Evolutionary conservation across 352 stramenopile species (phyloP), one percentile per base, ranked within the genome.

Genomic region (Blastocystis sp.): DNA sequence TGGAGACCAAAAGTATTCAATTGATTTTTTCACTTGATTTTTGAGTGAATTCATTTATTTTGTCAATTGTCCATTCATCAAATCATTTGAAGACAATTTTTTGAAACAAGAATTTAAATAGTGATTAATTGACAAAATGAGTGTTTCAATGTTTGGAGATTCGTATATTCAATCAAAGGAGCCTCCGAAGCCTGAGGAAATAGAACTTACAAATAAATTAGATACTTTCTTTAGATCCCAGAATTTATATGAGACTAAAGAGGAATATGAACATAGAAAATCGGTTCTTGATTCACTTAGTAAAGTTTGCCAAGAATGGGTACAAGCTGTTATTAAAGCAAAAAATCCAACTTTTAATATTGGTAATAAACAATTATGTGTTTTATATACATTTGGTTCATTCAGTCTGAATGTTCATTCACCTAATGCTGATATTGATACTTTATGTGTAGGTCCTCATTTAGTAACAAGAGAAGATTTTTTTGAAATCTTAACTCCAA

Each of bases 321-420:
- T 76, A 4, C 66, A 82, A 25, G 70, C 83, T 36, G 46, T 69
- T 24, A 32, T 55, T 18, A 44, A 13, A 5, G 25, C 32, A 52
- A 64, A 67, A 23, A 77, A 84, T 69, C 75, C 64, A 0, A 52
- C 75, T 10, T 46, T 44, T 19, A 36, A 24, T 7, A 58, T 58
- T 34, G 77, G 72, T 6, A 24, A 2, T 47, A n/a, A 25, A n/a
- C 2, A 18, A 62, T 67, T 75, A 57, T 32, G 52, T 37, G 74
- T 84, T 49, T 33, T 93, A 7, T 73, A 78, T 31, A 87, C 80
- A 1, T 94, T 94, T 72, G 86, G 86, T 33, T 93, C 82, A 0
- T 86, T 80, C 40, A 71, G 77, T 3, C 74, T 91, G 1, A 75
- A 76, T 18, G 79, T 87, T 1, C 79, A 91, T 58, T 81, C 74